A percentile compares a stretch with the other conserved stretches of the same genome.
Evolutionary conservation across 768 basidiomycete genomes (phyloP).

Genomic region (Pleurotus cornucopiae): DNA sequence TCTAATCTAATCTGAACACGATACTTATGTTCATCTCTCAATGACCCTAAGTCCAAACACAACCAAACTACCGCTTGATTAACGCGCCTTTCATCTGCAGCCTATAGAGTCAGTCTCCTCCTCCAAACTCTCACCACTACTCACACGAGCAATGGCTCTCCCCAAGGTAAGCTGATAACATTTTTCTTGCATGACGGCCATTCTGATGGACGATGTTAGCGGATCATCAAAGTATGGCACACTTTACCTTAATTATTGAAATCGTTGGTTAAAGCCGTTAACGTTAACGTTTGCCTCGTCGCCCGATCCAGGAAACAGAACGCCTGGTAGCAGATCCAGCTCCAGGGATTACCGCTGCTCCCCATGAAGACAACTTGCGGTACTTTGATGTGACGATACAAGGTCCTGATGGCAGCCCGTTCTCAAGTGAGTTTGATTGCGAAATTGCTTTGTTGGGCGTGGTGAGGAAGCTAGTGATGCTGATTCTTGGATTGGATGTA

Average conservation of each 20-base stretch:
- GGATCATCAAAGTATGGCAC: slow-evolving; percentile 45
- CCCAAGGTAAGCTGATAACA: slow-evolving; percentile 40
- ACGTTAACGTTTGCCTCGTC: background rate
- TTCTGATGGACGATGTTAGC: slow-evolving; percentile 26
- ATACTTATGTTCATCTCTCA: background rate
- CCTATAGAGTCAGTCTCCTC: background rate
- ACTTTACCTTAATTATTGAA: background rate
- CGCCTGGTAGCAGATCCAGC: slow-evolving; percentile 94
- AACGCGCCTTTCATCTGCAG: background rate
- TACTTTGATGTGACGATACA: slow-evolving; percentile 98
- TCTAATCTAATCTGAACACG: no score
- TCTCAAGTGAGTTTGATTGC: slow-evolving; percentile 53
- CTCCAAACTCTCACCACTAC: background rate
- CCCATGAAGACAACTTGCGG: slow-evolving; percentile 95
- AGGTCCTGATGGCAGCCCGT: slow-evolving; percentile 93
- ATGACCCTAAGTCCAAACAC: background rate
- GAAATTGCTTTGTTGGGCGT: background rate
- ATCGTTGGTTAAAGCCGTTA: background rate
- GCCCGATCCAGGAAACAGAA: slow-evolving; percentile 82
- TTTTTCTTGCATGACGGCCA: slow-evolving; percentile 1
- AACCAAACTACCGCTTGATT: background rate
- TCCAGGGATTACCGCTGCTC: slow-evolving; percentile 91
- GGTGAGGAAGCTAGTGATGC: background rate
- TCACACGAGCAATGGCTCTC: slow-evolving; percentile 35
- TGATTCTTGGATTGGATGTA: background rate